phyloP scores from a whole-genome alignment of 192 early-diverging fungal genomes.

The Podila epigama region DNA sequence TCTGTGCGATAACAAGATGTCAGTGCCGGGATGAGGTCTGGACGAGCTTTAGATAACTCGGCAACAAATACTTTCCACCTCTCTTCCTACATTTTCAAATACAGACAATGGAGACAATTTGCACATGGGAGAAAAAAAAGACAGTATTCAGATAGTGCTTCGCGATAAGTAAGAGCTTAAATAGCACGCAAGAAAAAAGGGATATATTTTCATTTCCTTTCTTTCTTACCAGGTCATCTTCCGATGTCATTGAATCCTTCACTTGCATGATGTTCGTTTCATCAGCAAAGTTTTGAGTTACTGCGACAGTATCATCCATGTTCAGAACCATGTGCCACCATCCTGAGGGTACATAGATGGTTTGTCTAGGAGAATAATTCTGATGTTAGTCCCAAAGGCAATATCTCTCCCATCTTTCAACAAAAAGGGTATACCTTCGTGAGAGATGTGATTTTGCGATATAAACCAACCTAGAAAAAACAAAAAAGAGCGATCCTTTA shows the following conservation, averaged over 20 bases:
- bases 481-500: neutral
- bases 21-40: slow-evolving; percentile 19
- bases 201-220: neutral
- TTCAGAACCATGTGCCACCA: slow-evolving; percentile 58
- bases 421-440: neutral
- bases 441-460: no score
- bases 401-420: no score
- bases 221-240: slow-evolving; percentile 9
- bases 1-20: neutral
- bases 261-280: slow-evolving; percentile 42
- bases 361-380: slow-evolving; percentile 29
- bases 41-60: slow-evolving; percentile 19
- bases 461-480: neutral
- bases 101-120: no score
- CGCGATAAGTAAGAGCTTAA: neutral
- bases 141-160: no score
- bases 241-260: slow-evolving; percentile 5
- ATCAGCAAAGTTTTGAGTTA: slow-evolving; percentile 53
- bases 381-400: no score
- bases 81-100: no score
- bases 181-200: neutral
- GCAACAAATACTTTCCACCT: slow-evolving; percentile 23
- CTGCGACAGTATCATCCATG: slow-evolving; percentile 51
- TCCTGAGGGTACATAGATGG: slow-evolving; percentile 55
- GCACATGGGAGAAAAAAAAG: neutral